Evolutionary conservation across 805 yeast species (phyloP).

Genomic region (Barnettozyma populi): DNA sequence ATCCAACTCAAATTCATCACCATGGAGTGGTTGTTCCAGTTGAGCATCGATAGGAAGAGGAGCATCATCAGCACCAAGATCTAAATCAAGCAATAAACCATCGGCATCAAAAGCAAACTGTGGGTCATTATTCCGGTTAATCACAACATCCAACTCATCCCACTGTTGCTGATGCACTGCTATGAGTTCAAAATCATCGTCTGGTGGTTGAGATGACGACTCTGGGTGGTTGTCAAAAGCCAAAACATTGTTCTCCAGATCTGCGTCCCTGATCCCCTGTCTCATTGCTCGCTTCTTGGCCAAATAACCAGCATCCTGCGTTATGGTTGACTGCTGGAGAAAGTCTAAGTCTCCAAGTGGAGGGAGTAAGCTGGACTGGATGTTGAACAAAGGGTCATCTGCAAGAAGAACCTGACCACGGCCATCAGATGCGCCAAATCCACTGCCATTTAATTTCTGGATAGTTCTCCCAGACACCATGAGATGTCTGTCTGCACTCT

Average conservation of each 20-base stretch:
- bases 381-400: constrained; percentile 37
- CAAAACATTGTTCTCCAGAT: constrained; percentile 16
- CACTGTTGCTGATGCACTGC: not conserved
- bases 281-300: constrained; percentile 3
- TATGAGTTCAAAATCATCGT: not conserved
- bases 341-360: constrained; percentile 17
- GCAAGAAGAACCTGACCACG: constrained; percentile 17
- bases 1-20: constrained; percentile 7
- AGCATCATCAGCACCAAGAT: not conserved
- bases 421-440: not conserved
- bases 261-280: constrained; percentile 14
- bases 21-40: not conserved
- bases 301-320: not conserved
- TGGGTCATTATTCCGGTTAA: constrained; percentile 10
- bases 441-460: not conserved
- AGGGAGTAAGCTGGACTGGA: constrained; percentile 28
- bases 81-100: constrained; percentile 20
- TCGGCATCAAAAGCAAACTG: constrained; percentile 25
- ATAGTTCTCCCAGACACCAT: not conserved
- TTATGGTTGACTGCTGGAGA: constrained; percentile 2
- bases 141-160: constrained; percentile 12
- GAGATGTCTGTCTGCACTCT: not conserved
- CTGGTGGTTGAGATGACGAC: constrained; percentile 5
- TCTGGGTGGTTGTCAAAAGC: constrained; percentile 5
- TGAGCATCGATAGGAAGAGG: not conserved